phyloP scores from a whole-genome alignment of 148 eudicot species.

The Agrostemma githago region DNA sequence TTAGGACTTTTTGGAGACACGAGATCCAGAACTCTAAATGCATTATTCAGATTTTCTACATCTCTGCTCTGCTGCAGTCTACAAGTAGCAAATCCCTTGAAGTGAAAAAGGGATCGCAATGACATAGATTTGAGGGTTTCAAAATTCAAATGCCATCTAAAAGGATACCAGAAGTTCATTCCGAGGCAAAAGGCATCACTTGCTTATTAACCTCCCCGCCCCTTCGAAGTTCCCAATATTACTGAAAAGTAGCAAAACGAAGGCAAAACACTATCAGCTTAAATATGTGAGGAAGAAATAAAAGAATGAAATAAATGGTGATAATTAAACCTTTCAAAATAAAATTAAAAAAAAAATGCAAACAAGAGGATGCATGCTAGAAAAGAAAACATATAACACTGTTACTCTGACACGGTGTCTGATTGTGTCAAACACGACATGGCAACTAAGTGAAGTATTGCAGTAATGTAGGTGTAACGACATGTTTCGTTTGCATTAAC shows the following conservation, averaged over 20 bases:
- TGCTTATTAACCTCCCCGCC: constrained; percentile 2
- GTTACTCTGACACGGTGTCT: too few species aligned
- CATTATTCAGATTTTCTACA: constrained; percentile 19
- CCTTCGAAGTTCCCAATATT: background rate
- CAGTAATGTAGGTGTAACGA: too few species aligned
- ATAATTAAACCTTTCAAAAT: too few species aligned
- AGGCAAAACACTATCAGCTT: background rate
- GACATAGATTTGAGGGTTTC: constrained; percentile 1
- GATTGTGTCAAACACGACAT: background rate
- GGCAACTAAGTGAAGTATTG: background rate
- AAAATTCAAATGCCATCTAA: constrained; percentile 12
- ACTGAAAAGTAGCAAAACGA: background rate
- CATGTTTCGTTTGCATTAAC: background rate
- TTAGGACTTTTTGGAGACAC: constrained; percentile 30
- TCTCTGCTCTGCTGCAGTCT: constrained; percentile 15
- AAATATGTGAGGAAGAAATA: constrained; percentile 4
- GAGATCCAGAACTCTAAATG: constrained; percentile 30
- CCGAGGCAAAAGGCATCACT: constrained; percentile 3
- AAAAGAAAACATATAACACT: background rate
- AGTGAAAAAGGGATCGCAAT: constrained; percentile 12
- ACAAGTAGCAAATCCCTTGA: constrained; percentile 21
- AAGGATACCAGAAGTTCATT: constrained; percentile 23
- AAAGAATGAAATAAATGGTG: background rate
- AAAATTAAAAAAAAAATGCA: background rate
- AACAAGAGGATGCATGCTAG: background rate